A percentile compares a stretch with the other conserved stretches of the same genome.
phyloP scores from a whole-genome alignment of 2,329 filamentous ascomycete species.

The Neopestalotiopsis rosae region DNA sequence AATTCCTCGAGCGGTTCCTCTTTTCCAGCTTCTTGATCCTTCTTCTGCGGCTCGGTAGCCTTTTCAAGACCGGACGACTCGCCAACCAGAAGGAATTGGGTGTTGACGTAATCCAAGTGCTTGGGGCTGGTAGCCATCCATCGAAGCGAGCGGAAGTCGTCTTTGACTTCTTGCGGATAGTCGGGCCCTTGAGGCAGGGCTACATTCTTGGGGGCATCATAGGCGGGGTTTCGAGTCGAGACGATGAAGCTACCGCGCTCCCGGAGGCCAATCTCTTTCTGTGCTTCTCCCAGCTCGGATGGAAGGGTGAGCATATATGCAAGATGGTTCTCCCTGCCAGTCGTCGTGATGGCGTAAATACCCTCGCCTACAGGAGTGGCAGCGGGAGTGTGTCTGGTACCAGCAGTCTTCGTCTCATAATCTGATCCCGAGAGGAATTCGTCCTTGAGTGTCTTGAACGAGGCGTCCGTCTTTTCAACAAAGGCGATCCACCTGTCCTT shows the following conservation, averaged over 20 bases:
- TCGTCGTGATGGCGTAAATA: conserved; percentile 80
- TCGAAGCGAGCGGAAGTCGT: conserved; percentile 74
- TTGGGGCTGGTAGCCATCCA: conserved; percentile 79
- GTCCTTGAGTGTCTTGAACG: conserved; percentile 73
- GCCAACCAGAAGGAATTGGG: conserved; percentile 81
- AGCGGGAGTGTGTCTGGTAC: conserved; percentile 70
- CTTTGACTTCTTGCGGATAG: conserved; percentile 72
- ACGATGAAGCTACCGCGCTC: conserved; percentile 78
- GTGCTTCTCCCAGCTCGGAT: conserved; percentile 70
- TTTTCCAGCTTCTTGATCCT: conserved; percentile 63
- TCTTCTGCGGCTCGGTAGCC: conserved; percentile 58
- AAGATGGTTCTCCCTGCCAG: conserved; percentile 74
- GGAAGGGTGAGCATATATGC: conserved; percentile 82
- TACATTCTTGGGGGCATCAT: conserved; percentile 67
- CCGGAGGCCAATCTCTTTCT: conserved; percentile 75
- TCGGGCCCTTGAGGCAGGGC: conserved; percentile 68
- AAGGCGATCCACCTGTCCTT: conserved; percentile 80
- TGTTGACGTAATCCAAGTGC: conserved; percentile 75
- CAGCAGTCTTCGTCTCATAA: conserved; percentile 78
- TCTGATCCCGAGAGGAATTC: conserved; percentile 70
- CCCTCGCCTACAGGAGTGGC: conserved; percentile 83
- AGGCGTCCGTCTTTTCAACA: conserved; percentile 74
- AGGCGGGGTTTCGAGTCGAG: conserved; percentile 80
- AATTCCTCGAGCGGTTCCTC: conserved; percentile 73
- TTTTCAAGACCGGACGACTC: conserved; percentile 63